Base-by-base conservation (phyloP, 2,329 filamentous ascomycete species). In the Blumeriella jaapii region DNA sequence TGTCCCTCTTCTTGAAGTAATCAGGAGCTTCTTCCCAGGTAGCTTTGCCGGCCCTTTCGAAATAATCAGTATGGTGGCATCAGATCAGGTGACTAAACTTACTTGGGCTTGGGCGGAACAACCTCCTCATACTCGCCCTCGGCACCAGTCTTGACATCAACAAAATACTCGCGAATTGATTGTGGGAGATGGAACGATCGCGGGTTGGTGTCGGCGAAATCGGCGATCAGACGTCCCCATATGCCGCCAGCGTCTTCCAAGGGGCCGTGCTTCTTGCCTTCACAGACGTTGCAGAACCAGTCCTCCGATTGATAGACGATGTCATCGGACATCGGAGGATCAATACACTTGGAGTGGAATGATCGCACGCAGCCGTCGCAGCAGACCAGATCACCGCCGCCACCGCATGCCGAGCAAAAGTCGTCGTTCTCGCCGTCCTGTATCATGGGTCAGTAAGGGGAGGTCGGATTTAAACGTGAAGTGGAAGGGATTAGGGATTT, bases 331-430 rank as follows among this genome's bases (percentile, higher is more conserved):
- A 85, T 65, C 24, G 84, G 80, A 42, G 89, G 86, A 58, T 93
- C 81, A 47, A 91, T 74, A 57, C 91, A 96, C 40, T 74, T 69
- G 56, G 91, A 85, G 60, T 96, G 91, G 60, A 93, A 95, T 5
- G 87, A 84, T 47, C 84, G 76, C 41, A 79, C 74, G 61, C 91
- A 98, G 44, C 82, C 83, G 62, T 96, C 91, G 59, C 91, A 98
- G 61, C 87, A 95, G 46, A 96, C 70, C 44, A 98, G 71, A 49
- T 85, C 76, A 38, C 89, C 89, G 47, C 75, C 81, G 45, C 81
- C 82, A 52, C 79, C 75, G 61, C 91, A 98, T 29, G 85, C 76
- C 42, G 79, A 79, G 63, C 89, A 98, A 54, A 81, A 80, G 58
- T 96, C 89, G 57, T 91, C 84, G 58, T 93, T 93, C 44, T 94